Evolutionary conservation across 176 grass and related monocot species (phyloP).

Genomic region (Guadua angustifolia): DNA sequence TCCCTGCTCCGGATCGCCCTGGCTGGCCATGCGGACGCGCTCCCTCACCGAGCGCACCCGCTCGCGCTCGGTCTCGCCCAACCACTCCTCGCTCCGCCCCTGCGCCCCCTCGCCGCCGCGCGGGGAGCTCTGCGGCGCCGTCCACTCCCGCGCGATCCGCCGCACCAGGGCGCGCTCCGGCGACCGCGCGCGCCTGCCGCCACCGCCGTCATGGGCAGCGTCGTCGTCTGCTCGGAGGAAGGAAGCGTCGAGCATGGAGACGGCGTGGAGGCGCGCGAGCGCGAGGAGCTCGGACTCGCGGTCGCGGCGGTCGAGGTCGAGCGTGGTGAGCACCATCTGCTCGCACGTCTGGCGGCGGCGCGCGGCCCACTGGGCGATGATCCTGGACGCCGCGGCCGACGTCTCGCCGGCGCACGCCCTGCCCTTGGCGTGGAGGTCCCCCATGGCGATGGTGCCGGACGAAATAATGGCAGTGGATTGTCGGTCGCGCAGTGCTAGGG

Average conservation of each 20-base stretch:
- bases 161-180: conserved; percentile 69
- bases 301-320: conserved; percentile 77
- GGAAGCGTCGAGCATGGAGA: conserved; percentile 89
- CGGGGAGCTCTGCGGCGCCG: not conserved
- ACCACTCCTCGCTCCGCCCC: conserved; percentile 46
- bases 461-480: not conserved
- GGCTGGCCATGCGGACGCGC: conserved; percentile 60
- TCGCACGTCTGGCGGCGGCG: conserved; percentile 76
- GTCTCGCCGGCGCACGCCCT: conserved; percentile 42
- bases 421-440: conserved; percentile 36
- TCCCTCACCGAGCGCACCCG: conserved; percentile 70
- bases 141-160: conserved; percentile 80
- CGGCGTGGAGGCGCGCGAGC: conserved; percentile 85
- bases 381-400: conserved; percentile 59
- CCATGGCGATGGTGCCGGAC: conserved; percentile 23
- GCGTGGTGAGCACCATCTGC: conserved; percentile 72
- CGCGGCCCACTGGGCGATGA: conserved; percentile 69
- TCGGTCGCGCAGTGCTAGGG: conserved; percentile 4
- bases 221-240: conserved; percentile 45
- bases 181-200: conserved; percentile 44
- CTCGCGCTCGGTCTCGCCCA: conserved; percentile 73
- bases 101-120: conserved; percentile 16
- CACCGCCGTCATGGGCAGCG: not conserved
- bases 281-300: conserved; percentile 89
- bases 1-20: conserved; percentile 14